These are phyloP conservation scores for Umbelopsis sp. DNA, from an alignment of 192 early-diverging fungal genomes.

Conservation along the genomic window DNA sequence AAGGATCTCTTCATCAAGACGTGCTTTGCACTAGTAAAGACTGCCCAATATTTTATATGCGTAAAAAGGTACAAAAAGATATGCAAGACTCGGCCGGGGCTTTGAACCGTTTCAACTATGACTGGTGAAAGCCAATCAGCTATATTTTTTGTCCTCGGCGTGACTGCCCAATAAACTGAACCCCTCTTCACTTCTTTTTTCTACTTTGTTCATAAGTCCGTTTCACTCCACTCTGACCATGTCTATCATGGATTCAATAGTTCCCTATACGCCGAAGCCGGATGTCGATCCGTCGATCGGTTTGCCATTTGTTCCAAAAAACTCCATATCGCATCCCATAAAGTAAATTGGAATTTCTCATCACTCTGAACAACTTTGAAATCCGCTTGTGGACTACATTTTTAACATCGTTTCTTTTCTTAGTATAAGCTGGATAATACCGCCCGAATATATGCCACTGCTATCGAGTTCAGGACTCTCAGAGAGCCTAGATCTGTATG, in stretches of 20 bases:
- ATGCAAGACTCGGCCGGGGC: conserved; percentile 69
- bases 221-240: neutral
- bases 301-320: conserved; percentile 23
- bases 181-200: neutral
- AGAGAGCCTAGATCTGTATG: conserved; percentile 17
- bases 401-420: neutral
- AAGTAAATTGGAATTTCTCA: conserved; percentile 26
- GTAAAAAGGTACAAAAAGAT: conserved; percentile 95
- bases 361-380: no score
- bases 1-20: conserved; percentile 92
- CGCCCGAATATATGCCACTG: conserved; percentile 20
- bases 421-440: conserved; percentile 37
- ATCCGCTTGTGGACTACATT: neutral
- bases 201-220: neutral
- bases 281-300: neutral
- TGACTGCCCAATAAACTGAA: conserved; percentile 7
- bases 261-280: neutral
- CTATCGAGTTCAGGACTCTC: conserved; percentile 12
- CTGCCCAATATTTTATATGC: conserved; percentile 99
- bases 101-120: conserved; percentile 76
- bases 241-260: conserved; percentile 9
- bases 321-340: conserved; percentile 37
- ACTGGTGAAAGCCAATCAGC: conserved; percentile 46
- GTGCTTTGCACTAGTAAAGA: conserved; percentile 94
- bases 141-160: neutral